Evolutionary conservation across 1,139 yeast species (phyloP).

Genomic region (Lodderomyces elongisporus): DNA sequence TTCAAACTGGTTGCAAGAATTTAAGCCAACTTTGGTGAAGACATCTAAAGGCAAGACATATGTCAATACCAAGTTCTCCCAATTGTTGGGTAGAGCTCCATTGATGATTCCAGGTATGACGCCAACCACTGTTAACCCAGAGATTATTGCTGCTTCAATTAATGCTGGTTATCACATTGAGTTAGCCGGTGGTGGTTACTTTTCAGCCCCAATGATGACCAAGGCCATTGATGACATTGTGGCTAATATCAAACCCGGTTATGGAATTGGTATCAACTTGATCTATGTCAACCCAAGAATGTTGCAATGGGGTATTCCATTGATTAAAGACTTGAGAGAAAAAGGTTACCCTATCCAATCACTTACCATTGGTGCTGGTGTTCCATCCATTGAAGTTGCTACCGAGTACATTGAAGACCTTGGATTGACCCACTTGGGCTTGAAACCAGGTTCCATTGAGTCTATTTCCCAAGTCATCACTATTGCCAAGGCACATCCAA

Average conservation of each 20-base stretch:
- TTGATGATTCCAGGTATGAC: constrained; percentile 99
- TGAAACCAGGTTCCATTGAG: constrained; percentile 97
- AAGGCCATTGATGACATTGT: constrained; percentile 71
- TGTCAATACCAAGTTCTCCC: constrained; percentile 91
- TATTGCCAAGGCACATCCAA: constrained; percentile 94
- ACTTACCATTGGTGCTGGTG: constrained; percentile 98
- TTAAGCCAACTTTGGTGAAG: constrained; percentile 78
- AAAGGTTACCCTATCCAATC: constrained; percentile 96
- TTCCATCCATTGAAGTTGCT: constrained; percentile 96
- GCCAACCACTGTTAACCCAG: constrained; percentile 93
- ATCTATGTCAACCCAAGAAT: constrained; percentile 95
- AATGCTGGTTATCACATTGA: constrained; percentile 97
- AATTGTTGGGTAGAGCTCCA: constrained; percentile 92
- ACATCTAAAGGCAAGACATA: constrained; percentile 66
- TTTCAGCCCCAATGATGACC: constrained; percentile 65
- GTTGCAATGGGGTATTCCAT: constrained; percentile 98
- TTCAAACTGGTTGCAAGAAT: constrained; percentile 86
- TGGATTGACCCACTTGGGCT: constrained; percentile 89
- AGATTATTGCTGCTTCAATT: constrained; percentile 86
- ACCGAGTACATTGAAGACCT: constrained; percentile 89
- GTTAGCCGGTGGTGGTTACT: constrained; percentile 98
- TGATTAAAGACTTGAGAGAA: constrained; percentile 81
- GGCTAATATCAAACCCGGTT: constrained; percentile 67
- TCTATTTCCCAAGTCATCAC: constrained; percentile 81
- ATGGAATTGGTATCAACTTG: constrained; percentile 85